These are phyloP conservation scores for Carex arenaria DNA, from an alignment of 202 grass and related monocot species.

Conservation along the genomic window DNA sequence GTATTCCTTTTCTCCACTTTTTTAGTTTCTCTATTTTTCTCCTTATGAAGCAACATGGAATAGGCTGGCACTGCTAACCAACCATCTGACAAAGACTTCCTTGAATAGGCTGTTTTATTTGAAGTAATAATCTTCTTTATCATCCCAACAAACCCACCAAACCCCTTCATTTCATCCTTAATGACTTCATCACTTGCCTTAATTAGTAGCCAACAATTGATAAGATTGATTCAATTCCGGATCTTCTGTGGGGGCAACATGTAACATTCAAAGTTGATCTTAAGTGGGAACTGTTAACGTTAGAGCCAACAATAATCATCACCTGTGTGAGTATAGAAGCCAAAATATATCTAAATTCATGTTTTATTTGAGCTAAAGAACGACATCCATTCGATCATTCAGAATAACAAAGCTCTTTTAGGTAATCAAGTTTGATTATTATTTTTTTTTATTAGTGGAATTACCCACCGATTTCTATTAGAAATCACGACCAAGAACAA, in stretches of 20 bases:
- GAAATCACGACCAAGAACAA: no score
- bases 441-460: no score
- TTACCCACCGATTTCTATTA: no score
- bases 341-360: no score
- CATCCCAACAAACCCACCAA: constrained; percentile 27
- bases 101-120: neutral
- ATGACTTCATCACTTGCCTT: neutral
- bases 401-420: no score
- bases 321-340: no score
- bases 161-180: neutral
- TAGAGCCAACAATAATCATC: no score
- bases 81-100: constrained; percentile 20
- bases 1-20: neutral
- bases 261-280: neutral
- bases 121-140: neutral
- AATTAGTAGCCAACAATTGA: constrained; percentile 4
- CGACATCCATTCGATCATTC: no score
- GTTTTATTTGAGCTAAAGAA: no score
- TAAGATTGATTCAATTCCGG: constrained; percentile 9
- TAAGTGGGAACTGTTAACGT: neutral
- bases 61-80: constrained; percentile 5
- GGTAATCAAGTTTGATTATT: no score
- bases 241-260: neutral
- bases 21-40: neutral
- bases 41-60: constrained; percentile 25